Conservation (phyloP, 345 rosid genomes). For the Viola odorata region DNA sequence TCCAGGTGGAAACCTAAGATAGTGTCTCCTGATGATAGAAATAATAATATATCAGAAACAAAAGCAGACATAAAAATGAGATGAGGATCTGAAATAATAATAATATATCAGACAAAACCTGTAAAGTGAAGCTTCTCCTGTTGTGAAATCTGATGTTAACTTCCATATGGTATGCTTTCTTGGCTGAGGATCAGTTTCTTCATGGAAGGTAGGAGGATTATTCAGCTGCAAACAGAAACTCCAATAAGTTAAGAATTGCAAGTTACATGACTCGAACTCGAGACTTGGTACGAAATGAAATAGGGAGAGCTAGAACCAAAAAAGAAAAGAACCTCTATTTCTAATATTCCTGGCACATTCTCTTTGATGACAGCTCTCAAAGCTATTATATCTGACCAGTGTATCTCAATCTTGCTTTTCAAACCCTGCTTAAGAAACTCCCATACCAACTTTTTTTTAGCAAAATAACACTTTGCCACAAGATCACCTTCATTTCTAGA, state of each 20-base stretch:
- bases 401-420: constrained; percentile 40
- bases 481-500: constrained; percentile 35
- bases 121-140: constrained; percentile 33
- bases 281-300: not conserved
- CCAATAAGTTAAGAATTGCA: not conserved
- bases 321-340: constrained; percentile 24
- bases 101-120: constrained; percentile 22
- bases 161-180: constrained; percentile 45
- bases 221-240: constrained; percentile 25
- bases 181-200: constrained; percentile 37
- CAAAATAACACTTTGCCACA: constrained; percentile 54
- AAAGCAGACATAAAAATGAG: not conserved
- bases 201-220: constrained; percentile 28
- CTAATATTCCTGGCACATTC: constrained; percentile 23
- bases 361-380: constrained; percentile 16
- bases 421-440: constrained; percentile 32
- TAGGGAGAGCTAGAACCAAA: not conserved
- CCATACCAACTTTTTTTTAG: constrained; percentile 61
- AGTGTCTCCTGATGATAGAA: constrained; percentile 43
- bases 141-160: constrained; percentile 36
- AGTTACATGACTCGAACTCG: not conserved
- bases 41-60: not conserved
- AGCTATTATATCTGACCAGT: constrained; percentile 32
- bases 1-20: constrained; percentile 37
- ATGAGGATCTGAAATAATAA: not conserved